These are phyloP conservation scores for Aspergillus pseudoviridinutans DNA, from an alignment of 2,329 filamentous ascomycete species.

Conservation along the genomic window DNA sequence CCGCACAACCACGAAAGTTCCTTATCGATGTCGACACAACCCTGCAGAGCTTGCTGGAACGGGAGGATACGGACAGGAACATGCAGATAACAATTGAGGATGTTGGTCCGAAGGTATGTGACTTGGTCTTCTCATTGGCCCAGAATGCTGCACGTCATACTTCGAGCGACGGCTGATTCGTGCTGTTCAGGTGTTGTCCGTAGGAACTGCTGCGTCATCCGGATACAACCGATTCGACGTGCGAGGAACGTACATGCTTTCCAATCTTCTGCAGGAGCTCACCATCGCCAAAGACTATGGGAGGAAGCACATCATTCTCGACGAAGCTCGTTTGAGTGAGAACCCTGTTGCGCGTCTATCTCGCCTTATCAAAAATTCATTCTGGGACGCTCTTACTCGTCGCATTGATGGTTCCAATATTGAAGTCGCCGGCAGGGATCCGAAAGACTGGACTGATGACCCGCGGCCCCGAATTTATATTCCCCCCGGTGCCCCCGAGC, in stretches of 20 bases:
- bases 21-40: slow-evolving; percentile 83
- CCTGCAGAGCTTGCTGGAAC: slow-evolving; percentile 69
- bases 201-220: slow-evolving; percentile 80
- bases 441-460: slow-evolving; percentile 92
- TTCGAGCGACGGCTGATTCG: slow-evolving; percentile 19
- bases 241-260: slow-evolving; percentile 94
- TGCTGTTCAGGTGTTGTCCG: slow-evolving; percentile 64
- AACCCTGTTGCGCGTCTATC: slow-evolving; percentile 88
- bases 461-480: slow-evolving; percentile 90
- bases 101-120: slow-evolving; percentile 74
- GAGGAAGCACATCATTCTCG: slow-evolving; percentile 82
- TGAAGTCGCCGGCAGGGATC: slow-evolving; percentile 78
- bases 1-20: slow-evolving; percentile 69
- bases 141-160: background rate
- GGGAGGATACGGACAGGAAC: slow-evolving; percentile 91
- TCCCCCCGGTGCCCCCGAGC: slow-evolving; percentile 76
- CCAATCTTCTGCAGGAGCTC: slow-evolving; percentile 91
- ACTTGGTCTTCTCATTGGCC: background rate
- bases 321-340: slow-evolving; percentile 87
- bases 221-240: slow-evolving; percentile 86
- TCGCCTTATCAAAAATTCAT: slow-evolving; percentile 80
- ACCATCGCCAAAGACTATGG: slow-evolving; percentile 88
- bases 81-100: slow-evolving; percentile 98
- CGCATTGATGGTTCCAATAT: slow-evolving; percentile 79
- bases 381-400: slow-evolving; percentile 88